phyloP scores from a whole-genome alignment of 2,329 filamentous ascomycete genomes.

The Lomentospora prolificans region DNA sequence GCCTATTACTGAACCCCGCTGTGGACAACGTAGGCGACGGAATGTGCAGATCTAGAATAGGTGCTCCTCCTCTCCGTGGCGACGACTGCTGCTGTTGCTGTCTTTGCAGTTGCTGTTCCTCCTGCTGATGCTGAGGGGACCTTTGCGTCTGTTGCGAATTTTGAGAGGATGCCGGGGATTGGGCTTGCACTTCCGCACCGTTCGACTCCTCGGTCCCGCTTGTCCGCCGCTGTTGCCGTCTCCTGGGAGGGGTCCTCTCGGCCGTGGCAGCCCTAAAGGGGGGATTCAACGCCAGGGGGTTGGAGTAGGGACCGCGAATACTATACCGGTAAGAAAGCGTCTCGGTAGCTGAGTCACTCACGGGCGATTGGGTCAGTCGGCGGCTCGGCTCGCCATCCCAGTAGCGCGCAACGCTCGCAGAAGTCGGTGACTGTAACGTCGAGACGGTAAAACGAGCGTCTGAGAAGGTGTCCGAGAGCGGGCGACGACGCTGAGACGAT shows the following conservation, averaged over 20 bases:
- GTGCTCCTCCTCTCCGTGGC: not conserved
- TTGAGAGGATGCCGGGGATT: not conserved
- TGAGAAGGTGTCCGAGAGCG: not conserved
- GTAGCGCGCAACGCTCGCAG: not conserved
- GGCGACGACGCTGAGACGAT: not conserved
- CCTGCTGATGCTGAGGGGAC: not conserved
- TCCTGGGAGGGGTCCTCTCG: not conserved
- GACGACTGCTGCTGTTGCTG: not conserved
- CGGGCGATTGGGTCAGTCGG: conserved; percentile 4
- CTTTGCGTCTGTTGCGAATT: not conserved
- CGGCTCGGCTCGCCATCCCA: not conserved
- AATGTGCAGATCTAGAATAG: conserved; percentile 3
- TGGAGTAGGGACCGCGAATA: conserved; percentile 1
- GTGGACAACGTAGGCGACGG: conserved; percentile 5
- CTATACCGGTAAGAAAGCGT: conserved; percentile 1
- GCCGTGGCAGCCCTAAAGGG: not conserved
- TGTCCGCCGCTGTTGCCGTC: not conserved
- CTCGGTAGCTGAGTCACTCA: conserved; percentile 5
- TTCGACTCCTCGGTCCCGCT: not conserved
- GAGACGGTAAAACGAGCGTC: not conserved
- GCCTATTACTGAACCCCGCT: not conserved
- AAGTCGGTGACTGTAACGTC: not conserved
- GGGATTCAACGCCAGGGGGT: conserved; percentile 1
- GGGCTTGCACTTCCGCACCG: not conserved
- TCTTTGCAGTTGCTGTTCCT: too few relatives aligned